A percentile compares a stretch with the other conserved stretches of the same genome.
phyloP scores from a whole-genome alignment of 441 rosid species.

The Gossypium schwendimanii region DNA sequence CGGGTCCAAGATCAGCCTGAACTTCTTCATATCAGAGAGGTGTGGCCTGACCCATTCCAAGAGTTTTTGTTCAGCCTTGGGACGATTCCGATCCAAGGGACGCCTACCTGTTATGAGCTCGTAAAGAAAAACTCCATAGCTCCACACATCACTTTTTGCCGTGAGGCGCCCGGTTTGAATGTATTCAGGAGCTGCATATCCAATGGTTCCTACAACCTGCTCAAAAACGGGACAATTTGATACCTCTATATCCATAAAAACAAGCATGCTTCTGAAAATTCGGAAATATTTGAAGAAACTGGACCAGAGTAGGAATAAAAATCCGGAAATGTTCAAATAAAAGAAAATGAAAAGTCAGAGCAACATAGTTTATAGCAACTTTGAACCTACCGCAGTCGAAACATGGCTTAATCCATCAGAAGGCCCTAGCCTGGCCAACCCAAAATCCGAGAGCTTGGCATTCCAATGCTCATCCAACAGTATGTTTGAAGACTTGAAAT shows the following conservation, averaged over 20 bases:
- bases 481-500: constrained; percentile 64
- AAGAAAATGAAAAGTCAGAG: too few relatives aligned
- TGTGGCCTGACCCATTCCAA: constrained; percentile 63
- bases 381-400: constrained; percentile 56
- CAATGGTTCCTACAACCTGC: constrained; percentile 68
- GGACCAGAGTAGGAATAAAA: neutral
- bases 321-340: neutral
- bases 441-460: constrained; percentile 68
- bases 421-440: constrained; percentile 62
- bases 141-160: constrained; percentile 57
- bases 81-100: constrained; percentile 52
- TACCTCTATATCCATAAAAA: neutral
- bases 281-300: neutral
- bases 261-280: neutral
- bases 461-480: constrained; percentile 65
- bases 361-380: neutral
- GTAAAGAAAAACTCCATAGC: constrained; percentile 58
- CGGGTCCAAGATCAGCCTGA: constrained; percentile 46
- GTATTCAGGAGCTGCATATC: constrained; percentile 18
- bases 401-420: constrained; percentile 57
- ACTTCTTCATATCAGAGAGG: constrained; percentile 43
- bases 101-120: constrained; percentile 63
- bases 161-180: constrained; percentile 61
- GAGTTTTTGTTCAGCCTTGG: constrained; percentile 54
- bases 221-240: neutral